Evolutionary conservation across 139 green algal species (phyloP).

Genomic region (Micromonas commoda): DNA sequence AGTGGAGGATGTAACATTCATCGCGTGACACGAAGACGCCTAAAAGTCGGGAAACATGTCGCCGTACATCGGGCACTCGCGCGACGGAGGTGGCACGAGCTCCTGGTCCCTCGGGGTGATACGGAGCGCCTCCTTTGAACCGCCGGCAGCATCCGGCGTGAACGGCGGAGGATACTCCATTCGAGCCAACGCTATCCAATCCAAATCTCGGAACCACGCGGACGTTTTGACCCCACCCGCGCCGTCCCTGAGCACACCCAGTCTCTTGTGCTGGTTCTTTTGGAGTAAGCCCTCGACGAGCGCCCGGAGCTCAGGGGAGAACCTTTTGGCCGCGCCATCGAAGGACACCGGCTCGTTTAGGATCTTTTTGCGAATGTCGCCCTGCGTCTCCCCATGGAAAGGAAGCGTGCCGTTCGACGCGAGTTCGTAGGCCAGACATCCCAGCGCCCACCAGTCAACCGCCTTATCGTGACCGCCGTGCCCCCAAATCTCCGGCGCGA

Average conservation of each 20-base stretch:
- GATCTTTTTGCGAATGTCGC: conserved; percentile 51
- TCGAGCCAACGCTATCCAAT: conserved; percentile 49
- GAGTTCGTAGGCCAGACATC: conserved; percentile 67
- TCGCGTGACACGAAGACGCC: no score
- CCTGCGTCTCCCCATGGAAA: conserved; percentile 54
- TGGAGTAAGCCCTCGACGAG: conserved; percentile 51
- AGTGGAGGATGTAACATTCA: no score
- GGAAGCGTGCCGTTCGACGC: conserved; percentile 60
- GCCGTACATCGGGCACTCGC: not conserved
- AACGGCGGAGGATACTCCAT: conserved; percentile 37
- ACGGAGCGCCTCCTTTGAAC: not conserved
- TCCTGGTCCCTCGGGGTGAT: not conserved
- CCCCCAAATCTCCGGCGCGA: conserved; percentile 65
- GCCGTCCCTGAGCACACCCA: conserved; percentile 35
- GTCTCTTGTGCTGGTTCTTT: conserved; percentile 35
- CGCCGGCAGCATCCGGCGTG: conserved; percentile 27
- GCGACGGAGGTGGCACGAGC: not conserved
- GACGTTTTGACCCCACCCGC: conserved; percentile 45
- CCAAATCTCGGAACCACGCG: conserved; percentile 54
- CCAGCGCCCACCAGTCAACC: conserved; percentile 74
- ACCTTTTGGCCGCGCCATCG: conserved; percentile 10
- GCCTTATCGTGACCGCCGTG: conserved; percentile 57
- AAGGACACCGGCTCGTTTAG: conserved; percentile 35
- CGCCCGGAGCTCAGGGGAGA: conserved; percentile 42
- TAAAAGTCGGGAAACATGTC: not conserved